Conservation (phyloP, 805 yeast species). For the Brettanomyces naardenensis region DNA sequence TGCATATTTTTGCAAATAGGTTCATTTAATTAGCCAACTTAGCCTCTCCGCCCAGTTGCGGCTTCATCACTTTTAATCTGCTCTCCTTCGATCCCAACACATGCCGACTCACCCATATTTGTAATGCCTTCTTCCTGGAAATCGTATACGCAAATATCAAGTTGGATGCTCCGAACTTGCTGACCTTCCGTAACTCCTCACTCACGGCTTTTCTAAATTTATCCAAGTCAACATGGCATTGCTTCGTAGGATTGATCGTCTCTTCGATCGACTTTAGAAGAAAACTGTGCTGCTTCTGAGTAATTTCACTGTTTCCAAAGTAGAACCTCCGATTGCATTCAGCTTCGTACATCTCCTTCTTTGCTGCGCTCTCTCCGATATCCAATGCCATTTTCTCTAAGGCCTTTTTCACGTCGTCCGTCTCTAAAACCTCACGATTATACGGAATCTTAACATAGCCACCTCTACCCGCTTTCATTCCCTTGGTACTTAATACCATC, state of each 20-base stretch:
- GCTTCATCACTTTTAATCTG: constrained; percentile 10
- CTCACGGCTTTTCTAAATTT: constrained; percentile 12
- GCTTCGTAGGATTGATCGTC: constrained; percentile 13
- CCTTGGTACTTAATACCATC: constrained; percentile 5
- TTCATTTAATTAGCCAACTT: too few species aligned
- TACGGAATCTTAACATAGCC: constrained; percentile 1
- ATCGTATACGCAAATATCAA: constrained; percentile 25
- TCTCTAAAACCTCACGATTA: not conserved
- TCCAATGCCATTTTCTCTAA: not conserved
- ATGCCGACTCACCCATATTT: constrained; percentile 18
- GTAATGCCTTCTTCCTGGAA: constrained; percentile 20
- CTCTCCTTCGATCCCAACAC: constrained; percentile 18
- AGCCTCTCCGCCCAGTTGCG: too few species aligned
- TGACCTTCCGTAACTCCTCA: constrained; percentile 10
- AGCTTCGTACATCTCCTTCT: constrained; percentile 3
- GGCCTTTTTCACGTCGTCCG: constrained; percentile 3
- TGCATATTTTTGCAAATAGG: too few species aligned
- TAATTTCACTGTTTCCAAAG: constrained; percentile 7
- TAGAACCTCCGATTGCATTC: constrained; percentile 1
- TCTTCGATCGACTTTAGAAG: constrained; percentile 10
- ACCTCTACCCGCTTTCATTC: not conserved
- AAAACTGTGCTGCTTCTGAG: constrained; percentile 18
- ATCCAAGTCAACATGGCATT: constrained; percentile 14
- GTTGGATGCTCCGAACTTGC: constrained; percentile 21
- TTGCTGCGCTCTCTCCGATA: constrained; percentile 1